phyloP scores from a whole-genome alignment of 768 basidiomycete species.

The Tylopilus felleus region DNA sequence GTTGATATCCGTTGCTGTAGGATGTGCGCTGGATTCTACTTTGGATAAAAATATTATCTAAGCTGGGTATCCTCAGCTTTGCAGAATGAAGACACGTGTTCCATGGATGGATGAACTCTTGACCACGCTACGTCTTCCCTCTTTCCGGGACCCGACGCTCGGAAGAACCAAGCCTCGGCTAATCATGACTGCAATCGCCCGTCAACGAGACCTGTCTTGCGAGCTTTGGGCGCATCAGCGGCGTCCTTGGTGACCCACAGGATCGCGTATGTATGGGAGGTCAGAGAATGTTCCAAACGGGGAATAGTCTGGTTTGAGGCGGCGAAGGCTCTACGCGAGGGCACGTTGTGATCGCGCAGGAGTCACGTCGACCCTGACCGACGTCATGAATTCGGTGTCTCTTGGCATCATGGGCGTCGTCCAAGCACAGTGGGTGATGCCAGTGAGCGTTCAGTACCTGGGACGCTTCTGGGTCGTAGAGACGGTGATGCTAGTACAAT shows the following conservation, averaged over 20 bases:
- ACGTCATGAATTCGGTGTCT: constrained; percentile 42
- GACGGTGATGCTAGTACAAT: no score
- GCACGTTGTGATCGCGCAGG: no score
- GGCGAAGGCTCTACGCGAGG: no score
- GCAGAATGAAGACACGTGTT: neutral
- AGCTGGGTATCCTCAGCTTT: neutral
- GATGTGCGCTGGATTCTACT: neutral
- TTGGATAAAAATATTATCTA: neutral
- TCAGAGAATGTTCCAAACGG: constrained; percentile 35
- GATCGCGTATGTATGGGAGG: constrained; percentile 15
- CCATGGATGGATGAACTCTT: no score
- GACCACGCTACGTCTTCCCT: no score
- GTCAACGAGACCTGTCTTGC: constrained; percentile 30
- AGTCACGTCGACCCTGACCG: no score
- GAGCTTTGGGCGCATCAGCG: constrained; percentile 39
- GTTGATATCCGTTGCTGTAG: neutral
- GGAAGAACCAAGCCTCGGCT: constrained; percentile 44
- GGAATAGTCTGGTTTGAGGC: constrained; percentile 47
- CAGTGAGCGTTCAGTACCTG: no score
- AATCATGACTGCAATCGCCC: constrained; percentile 13
- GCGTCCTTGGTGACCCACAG: constrained; percentile 56
- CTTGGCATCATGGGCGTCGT: constrained; percentile 26
- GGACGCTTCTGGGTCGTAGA: no score
- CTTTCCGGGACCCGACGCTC: neutral
- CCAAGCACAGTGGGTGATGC: no score